phyloP scores from a whole-genome alignment of 164 flowering plant genomes.

The Stephania cephalantha region DNA sequence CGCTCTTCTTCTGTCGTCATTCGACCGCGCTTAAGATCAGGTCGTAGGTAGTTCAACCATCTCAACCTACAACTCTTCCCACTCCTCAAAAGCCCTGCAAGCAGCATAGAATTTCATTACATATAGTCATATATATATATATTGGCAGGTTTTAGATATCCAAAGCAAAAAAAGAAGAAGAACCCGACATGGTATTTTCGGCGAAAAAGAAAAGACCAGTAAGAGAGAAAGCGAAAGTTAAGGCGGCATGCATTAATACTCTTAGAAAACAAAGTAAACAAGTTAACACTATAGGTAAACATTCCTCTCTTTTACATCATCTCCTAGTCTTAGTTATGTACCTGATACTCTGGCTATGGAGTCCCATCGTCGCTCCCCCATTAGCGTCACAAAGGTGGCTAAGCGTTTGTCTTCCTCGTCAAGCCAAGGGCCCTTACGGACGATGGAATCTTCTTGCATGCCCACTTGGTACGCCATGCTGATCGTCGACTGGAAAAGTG shows the following conservation, averaged over 20 bases:
- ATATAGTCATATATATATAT: background rate
- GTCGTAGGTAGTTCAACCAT: conserved; percentile 76
- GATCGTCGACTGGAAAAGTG: background rate
- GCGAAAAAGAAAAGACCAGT: too few relatives aligned
- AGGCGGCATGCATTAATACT: background rate
- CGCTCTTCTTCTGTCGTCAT: conserved; percentile 48
- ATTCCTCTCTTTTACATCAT: background rate
- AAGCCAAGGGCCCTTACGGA: conserved; percentile 67
- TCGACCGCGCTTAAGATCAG: conserved; percentile 52
- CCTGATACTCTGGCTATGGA: conserved; percentile 58
- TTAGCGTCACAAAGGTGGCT: conserved; percentile 27
- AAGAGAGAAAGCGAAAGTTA: too few relatives aligned
- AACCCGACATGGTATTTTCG: too few relatives aligned
- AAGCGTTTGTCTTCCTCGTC: conserved; percentile 58
- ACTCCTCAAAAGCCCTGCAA: conserved; percentile 34
- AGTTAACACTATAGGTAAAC: background rate
- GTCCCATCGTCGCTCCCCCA: conserved; percentile 69
- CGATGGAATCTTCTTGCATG: conserved; percentile 26
- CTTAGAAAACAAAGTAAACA: background rate
- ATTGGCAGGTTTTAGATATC: too few relatives aligned
- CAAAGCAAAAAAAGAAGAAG: too few relatives aligned
- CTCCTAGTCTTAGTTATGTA: conserved; percentile 8
- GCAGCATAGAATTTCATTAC: background rate
- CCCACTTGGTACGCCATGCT: conserved; percentile 18
- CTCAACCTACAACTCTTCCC: conserved; percentile 80